phyloP scores from a whole-genome alignment of 805 yeast species.

The Candida ipomoeae region DNA sequence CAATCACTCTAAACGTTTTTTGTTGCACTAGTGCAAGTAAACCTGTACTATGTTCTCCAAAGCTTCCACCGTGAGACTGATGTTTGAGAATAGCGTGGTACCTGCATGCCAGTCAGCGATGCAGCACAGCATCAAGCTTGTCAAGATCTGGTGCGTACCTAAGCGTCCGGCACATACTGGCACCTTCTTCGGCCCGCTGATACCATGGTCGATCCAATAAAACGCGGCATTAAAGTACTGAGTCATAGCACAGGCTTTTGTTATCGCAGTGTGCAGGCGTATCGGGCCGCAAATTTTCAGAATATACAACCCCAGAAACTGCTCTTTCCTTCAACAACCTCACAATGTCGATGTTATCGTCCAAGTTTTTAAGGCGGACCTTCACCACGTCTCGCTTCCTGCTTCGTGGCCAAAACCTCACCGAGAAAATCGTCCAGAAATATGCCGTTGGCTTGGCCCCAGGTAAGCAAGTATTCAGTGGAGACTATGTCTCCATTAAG shows the following conservation, averaged over 20 bases:
- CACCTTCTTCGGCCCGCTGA: conserved; percentile 1
- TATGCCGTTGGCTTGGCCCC: conserved; percentile 82
- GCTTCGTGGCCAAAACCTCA: conserved; percentile 68
- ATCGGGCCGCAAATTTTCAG: conserved; percentile 4
- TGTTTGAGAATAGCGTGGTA: background rate
- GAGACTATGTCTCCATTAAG: conserved; percentile 90
- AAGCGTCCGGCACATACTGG: background rate
- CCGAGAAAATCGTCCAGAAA: conserved; percentile 92
- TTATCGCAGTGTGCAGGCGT: conserved; percentile 16
- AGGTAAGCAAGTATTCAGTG: conserved; percentile 75
- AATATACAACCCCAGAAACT: background rate
- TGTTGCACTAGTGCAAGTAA: background rate
- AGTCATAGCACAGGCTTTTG: conserved; percentile 17
- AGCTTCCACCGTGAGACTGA: background rate
- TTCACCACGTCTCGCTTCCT: conserved; percentile 17
- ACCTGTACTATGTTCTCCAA: background rate
- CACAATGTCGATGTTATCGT: conserved; percentile 10
- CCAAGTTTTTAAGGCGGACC: conserved; percentile 8
- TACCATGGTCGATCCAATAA: conserved; percentile 13
- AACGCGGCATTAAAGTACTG: conserved; percentile 17
- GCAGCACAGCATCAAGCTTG: background rate
- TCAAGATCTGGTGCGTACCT: background rate
- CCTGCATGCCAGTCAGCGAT: background rate
- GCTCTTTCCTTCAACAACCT: background rate
- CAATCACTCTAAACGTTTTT: too few relatives aligned